Base-by-base conservation (phyloP, 345 rosid species). In the Lumnitzera littorea region DNA sequence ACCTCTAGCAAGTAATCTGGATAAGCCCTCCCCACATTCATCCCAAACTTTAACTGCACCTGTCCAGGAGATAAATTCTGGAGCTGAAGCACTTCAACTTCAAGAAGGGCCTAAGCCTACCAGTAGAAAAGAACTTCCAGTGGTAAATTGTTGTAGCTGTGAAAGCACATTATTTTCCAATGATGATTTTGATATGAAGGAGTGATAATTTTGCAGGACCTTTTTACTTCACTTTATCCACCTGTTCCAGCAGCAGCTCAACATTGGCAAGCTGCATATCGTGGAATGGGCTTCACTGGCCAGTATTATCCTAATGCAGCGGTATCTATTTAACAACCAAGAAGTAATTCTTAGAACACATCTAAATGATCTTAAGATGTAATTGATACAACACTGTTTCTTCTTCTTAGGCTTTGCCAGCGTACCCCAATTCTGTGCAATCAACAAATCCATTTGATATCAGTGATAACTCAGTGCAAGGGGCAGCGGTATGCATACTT, bases 371-470 rank as follows among this genome's bases (percentile, higher is more conserved):
- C 36, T 23, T 31, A 46, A 24, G 58, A 36, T 4, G 31, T 46
- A 17, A 23, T 41, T 69, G 5, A 36, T 41, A 50, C 48, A 24
- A 66, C 8, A 11, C 48, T 20, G 41, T 48, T 55, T 56, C 60
- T 47, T 56, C 31, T 56, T 72, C 36, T 55, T 82, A 91, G 95
- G 73, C 65, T 55, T 63, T 49, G 48, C 75, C 64, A 49, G 74
- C 78, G 25, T 78, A 62, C 55, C 27, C 76, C 31, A 75, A 47
- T 58, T 55, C 69, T 7, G 58, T 72, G 65, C 83, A 69, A 60
- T 69, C 88, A 48, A 59, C 78, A 58, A 91, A 89, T 63, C 98
- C 92, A 2, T 91, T 91, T 62, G 91, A 89, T 69, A 12, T 79
- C 48, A 54, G 56, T 69, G 69, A 56, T 16, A 84, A 76, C 57